These are phyloP conservation scores for Sphagnurus paluster DNA, from an alignment of 1,284 basidiomycete species.

Conservation along the genomic window DNA sequence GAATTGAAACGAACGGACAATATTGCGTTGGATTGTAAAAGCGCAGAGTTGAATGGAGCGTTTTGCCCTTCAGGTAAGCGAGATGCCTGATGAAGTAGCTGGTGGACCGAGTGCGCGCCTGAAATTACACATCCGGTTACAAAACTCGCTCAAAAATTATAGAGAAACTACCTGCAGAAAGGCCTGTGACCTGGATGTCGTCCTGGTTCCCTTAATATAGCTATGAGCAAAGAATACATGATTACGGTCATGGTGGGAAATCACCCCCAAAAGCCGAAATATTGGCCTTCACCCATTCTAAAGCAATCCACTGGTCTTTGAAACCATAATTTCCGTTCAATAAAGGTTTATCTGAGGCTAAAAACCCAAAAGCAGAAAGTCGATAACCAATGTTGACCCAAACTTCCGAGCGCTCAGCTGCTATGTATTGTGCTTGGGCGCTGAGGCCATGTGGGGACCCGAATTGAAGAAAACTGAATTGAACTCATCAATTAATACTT, in stretches of 20 bases:
- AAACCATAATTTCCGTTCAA: constrained; percentile 76
- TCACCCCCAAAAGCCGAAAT: constrained; percentile 62
- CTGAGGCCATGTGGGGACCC: constrained; percentile 63
- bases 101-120: constrained; percentile 77
- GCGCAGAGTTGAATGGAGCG: constrained; percentile 66
- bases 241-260: constrained; percentile 1
- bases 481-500: background rate
- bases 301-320: constrained; percentile 72
- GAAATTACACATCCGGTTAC: background rate
- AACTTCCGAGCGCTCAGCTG: constrained; percentile 63
- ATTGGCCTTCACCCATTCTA: constrained; percentile 62
- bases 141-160: background rate
- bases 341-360: constrained; percentile 59
- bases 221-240: background rate
- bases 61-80: constrained; percentile 53
- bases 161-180: constrained; percentile 61
- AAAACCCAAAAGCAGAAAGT: constrained; percentile 72
- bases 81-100: constrained; percentile 70
- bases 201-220: constrained; percentile 47
- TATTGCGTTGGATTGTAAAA: constrained; percentile 74
- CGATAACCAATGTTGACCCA: constrained; percentile 75
- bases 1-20: constrained; percentile 39
- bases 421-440: constrained; percentile 65
- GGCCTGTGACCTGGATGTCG: constrained; percentile 61
- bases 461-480: constrained; percentile 72